Percentiles rank a stretch among this genome's conserved stretches.
Conservation (phyloP, 75 land plant species). For the Larix kaempferi region DNA sequence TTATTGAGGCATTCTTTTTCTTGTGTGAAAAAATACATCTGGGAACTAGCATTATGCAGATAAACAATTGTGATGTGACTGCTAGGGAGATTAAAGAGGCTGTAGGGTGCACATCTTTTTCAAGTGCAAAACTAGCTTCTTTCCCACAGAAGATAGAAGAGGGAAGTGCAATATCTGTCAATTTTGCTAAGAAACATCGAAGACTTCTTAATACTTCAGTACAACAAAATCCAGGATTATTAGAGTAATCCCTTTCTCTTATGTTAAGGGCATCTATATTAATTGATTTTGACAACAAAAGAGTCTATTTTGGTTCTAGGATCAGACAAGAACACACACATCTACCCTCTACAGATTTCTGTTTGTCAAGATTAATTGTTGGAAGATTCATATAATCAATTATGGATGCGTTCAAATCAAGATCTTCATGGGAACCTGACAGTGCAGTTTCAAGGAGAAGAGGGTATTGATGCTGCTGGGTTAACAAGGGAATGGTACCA, state of each 20-base stretch:
- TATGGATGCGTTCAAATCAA: conserved; percentile 39
- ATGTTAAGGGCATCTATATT: conserved; percentile 33
- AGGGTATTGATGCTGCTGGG: conserved; percentile 55
- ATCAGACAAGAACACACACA: conserved; percentile 49
- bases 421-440: conserved; percentile 42
- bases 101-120: conserved; percentile 14
- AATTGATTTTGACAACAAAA: conserved; percentile 47
- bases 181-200: conserved; percentile 50
- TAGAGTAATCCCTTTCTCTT: conserved; percentile 42
- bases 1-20: conserved; percentile 48
- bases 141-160: conserved; percentile 9
- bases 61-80: conserved; percentile 26
- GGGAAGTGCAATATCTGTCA: conserved; percentile 21
- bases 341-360: conserved; percentile 27
- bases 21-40: conserved; percentile 34
- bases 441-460: conserved; percentile 51
- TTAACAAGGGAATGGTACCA: conserved; percentile 54
- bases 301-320: conserved; percentile 36
- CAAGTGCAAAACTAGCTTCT: not conserved
- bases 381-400: conserved; percentile 48
- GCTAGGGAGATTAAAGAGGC: conserved; percentile 40
- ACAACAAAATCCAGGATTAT: conserved; percentile 39
- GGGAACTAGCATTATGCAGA: conserved; percentile 23
- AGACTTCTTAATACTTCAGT: conserved; percentile 40
- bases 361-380: conserved; percentile 41